Evolutionary conservation across 768 basidiomycete genomes (phyloP), one percentile per base, ranked within the genome.

Genomic region (Naganishia onofrii): DNA sequence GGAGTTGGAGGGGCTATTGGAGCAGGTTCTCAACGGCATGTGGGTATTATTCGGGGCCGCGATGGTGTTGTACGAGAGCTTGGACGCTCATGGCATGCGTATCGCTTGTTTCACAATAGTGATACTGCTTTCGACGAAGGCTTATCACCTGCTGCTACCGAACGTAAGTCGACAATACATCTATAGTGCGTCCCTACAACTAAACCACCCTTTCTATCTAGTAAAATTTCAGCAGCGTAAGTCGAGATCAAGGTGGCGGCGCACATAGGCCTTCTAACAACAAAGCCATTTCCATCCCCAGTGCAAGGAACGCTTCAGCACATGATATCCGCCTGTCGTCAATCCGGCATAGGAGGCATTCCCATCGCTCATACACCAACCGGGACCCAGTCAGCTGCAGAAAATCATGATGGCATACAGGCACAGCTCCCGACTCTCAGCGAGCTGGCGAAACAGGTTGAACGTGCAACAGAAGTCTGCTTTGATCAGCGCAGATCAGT

Each of bases 161-260:
- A 69, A 48, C 46, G 44, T 48, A 31, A 34, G 57, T 46, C 17
- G 34, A 23, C 3, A 1, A 4, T 26, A 32, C 38, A 9, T 5
- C 15, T 42, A 26, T 12, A 36, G 2, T 26, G 10, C n/a, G 23
- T 28, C 15, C 36, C 21, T 23, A 2, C 5, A 3, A 34, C 60
- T 63, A 13, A 63, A 17, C 8, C 4, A 29, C 17, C 29, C 23
- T 26, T 2, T 17, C 19, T 51, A 29, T 21, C 1, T 23, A 69
- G 68, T 26, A 2, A 69, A 69, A 52, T 69, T 57, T 28, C 55
- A 57, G 36, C 53, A 69, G 23, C 56, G 68, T 69, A 44, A 69
- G 57, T 51, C 15, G 12, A 12, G 15, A n/a, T 51, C 48, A 26
- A n/a, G 4, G 48, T 3, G 19, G 28, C 21, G 8, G 31, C 19